Conservation (phyloP, 495 filamentous ascomycete genomes). For the Tricharina praecox region DNA sequence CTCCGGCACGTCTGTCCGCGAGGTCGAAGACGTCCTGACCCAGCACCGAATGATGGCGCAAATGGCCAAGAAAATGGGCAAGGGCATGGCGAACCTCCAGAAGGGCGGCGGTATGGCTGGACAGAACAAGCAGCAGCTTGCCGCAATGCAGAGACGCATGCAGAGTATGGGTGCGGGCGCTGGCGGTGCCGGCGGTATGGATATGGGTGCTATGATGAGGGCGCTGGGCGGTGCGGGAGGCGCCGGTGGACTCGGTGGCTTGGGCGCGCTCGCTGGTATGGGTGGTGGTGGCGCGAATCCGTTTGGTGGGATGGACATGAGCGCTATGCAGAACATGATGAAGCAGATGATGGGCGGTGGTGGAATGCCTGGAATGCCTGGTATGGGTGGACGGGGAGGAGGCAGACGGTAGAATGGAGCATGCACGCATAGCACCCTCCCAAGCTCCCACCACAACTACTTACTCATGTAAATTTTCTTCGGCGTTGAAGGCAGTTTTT, state of each 20-base stretch:
- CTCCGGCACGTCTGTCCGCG: conserved; percentile 75
- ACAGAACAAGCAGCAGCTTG: conserved; percentile 82
- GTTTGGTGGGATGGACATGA: conserved; percentile 51
- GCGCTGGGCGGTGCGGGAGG: conserved; percentile 50
- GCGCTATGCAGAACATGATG: conserved; percentile 57
- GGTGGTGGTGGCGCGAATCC: conserved; percentile 32
- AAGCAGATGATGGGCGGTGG: conserved; percentile 56
- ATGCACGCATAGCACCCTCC: too few species aligned
- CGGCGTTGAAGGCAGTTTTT: too few species aligned
- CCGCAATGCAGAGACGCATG: conserved; percentile 91
- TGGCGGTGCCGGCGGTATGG: conserved; percentile 42
- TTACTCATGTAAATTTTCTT: too few species aligned
- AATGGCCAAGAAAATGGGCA: conserved; percentile 98
- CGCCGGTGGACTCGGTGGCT: conserved; percentile 35
- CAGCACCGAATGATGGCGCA: conserved; percentile 98
- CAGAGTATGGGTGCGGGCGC: conserved; percentile 72
- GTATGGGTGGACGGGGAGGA: conserved; percentile 18
- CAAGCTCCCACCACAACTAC: too few species aligned
- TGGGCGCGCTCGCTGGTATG: too few species aligned
- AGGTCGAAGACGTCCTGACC: conserved; percentile 93
- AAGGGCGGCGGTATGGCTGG: conserved; percentile 82
- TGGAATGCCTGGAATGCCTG: conserved; percentile 12
- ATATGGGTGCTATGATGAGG: conserved; percentile 73
- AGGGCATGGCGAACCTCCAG: conserved; percentile 92
- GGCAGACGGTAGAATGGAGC: conserved; percentile 8